Evolutionary conservation across 108 stramenopile genomes (phyloP).

Genomic region (Aureococcus anophagefferens): DNA sequence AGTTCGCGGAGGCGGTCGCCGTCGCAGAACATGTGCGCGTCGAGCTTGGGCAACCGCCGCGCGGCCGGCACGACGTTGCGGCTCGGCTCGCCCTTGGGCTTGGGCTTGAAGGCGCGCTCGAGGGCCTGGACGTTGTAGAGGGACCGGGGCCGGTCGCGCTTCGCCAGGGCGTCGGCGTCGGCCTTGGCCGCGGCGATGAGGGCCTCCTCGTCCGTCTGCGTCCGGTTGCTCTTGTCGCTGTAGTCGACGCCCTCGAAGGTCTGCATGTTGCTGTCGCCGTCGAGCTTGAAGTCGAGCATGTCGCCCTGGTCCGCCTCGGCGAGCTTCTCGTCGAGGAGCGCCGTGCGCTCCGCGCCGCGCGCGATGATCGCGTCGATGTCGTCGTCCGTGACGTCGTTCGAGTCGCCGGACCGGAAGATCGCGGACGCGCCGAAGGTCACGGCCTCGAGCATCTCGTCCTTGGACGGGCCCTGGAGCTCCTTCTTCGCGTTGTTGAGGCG

Average conservation of each 20-base stretch:
- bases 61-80: too few species aligned
- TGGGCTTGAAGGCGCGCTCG: background rate
- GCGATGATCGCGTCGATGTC: conserved; percentile 73
- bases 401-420: conserved; percentile 39
- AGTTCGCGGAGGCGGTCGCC: too few species aligned
- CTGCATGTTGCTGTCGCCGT: conserved; percentile 67
- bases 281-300: conserved; percentile 88
- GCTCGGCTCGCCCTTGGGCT: too few species aligned
- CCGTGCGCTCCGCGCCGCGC: conserved; percentile 70
- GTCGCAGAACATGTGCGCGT: too few species aligned
- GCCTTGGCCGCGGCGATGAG: background rate
- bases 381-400: conserved; percentile 25
- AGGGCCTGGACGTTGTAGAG: background rate
- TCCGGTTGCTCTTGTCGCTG: conserved; percentile 46
- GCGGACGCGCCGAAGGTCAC: conserved; percentile 46
- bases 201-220: background rate
- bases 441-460: conserved; percentile 43
- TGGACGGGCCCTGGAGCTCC: conserved; percentile 18
- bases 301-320: conserved; percentile 89
- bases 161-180: background rate
- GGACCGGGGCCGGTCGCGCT: background rate
- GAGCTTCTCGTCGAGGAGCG: conserved; percentile 83
- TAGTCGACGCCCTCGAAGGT: conserved; percentile 95
- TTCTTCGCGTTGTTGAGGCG: conserved; percentile 56
- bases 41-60: too few species aligned